phyloP scores from a whole-genome alignment of 2,329 filamentous ascomycete species.

The Pseudofabraea citricarpa region DNA sequence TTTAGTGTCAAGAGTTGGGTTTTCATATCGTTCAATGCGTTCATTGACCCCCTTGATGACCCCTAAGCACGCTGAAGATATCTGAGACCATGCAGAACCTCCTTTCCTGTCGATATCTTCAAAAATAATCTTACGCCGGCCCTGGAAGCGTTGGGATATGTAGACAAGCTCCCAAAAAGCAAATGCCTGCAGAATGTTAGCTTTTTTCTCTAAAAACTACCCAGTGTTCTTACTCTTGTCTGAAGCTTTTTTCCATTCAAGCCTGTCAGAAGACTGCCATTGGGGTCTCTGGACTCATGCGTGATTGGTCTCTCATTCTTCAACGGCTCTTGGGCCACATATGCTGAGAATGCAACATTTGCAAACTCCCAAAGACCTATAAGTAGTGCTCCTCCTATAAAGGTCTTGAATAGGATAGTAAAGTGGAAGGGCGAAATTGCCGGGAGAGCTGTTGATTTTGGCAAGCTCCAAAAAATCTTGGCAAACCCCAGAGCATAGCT shows the following conservation, averaged over 20 bases:
- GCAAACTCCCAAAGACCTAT: slow-evolving; percentile 70
- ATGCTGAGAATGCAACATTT: slow-evolving; percentile 74
- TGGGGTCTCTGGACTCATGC: slow-evolving; percentile 81
- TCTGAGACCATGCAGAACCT: slow-evolving; percentile 76
- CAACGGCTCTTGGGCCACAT: slow-evolving; percentile 73
- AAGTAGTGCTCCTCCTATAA: slow-evolving; percentile 61
- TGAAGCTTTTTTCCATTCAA: slow-evolving; percentile 78
- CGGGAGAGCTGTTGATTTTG: slow-evolving; percentile 62
- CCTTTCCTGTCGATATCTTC: slow-evolving; percentile 80
- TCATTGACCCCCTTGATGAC: slow-evolving; percentile 62
- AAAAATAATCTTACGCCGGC: slow-evolving; percentile 74
- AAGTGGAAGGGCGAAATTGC: slow-evolving; percentile 52
- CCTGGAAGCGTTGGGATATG: slow-evolving; percentile 69
- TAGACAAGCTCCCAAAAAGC: slow-evolving; percentile 87
- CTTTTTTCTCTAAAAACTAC: not conserved
- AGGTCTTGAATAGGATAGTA: slow-evolving; percentile 50
- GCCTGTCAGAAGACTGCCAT: slow-evolving; percentile 81
- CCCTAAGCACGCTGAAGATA: slow-evolving; percentile 64
- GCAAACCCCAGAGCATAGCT: slow-evolving; percentile 64
- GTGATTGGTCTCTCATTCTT: slow-evolving; percentile 85
- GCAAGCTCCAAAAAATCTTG: slow-evolving; percentile 70
- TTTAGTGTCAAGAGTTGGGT: slow-evolving; percentile 18
- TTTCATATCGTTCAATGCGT: slow-evolving; percentile 59
- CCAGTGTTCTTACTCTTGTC: slow-evolving; percentile 53
- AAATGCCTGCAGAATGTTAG: slow-evolving; percentile 54